These are phyloP conservation scores for Quercus agrifolia DNA, from an alignment of 306 rosid species.

Conservation along the genomic window DNA sequence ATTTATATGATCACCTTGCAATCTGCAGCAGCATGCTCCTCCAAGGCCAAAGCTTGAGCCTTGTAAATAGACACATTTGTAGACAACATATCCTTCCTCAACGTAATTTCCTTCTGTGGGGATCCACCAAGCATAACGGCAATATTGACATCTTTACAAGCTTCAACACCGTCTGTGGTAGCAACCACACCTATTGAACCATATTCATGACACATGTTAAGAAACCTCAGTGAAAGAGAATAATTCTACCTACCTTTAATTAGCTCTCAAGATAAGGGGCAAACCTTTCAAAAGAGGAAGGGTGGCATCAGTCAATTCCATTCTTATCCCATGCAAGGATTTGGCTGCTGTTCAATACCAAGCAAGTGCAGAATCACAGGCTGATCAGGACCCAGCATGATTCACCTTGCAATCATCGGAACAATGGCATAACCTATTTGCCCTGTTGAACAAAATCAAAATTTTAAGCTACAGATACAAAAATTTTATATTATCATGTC, in stretches of 20 bases:
- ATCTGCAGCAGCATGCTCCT: constrained; percentile 64
- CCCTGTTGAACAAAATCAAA: constrained; percentile 38
- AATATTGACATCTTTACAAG: constrained; percentile 60
- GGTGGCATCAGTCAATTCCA: constrained; percentile 70
- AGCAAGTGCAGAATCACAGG: constrained; percentile 75
- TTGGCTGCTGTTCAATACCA: constrained; percentile 62
- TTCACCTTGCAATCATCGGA: constrained; percentile 82
- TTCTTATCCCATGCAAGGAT: constrained; percentile 58
- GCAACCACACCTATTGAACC: constrained; percentile 55
- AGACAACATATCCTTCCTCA: constrained; percentile 75
- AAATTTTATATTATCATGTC: background rate
- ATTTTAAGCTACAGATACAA: background rate
- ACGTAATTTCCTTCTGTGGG: constrained; percentile 75
- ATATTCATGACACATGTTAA: background rate
- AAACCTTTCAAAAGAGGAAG: constrained; percentile 59
- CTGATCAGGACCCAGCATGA: constrained; percentile 64
- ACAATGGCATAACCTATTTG: constrained; percentile 83
- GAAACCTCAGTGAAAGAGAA: background rate
- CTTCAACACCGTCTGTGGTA: constrained; percentile 63
- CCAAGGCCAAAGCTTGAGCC: constrained; percentile 73
- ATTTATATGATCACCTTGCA: constrained; percentile 42
- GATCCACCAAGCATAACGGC: constrained; percentile 80
- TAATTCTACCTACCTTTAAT: background rate
- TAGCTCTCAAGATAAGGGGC: background rate
- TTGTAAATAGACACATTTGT: constrained; percentile 69